These are phyloP conservation scores for Penicillium hordei DNA, from an alignment of 2,329 filamentous ascomycete species.

Conservation along the genomic window DNA sequence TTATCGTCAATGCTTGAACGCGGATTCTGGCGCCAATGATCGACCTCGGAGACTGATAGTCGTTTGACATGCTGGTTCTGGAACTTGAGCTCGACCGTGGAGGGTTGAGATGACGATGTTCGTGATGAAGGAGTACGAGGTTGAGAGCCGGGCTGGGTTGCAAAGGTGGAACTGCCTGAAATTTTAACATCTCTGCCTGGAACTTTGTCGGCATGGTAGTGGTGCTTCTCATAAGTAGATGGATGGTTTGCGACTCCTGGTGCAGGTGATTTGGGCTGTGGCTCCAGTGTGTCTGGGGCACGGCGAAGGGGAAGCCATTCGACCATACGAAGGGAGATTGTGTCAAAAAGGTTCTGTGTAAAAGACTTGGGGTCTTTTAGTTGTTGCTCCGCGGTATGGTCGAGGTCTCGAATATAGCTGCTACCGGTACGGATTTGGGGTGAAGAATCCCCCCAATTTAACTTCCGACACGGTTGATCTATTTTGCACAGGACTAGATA, in stretches of 20 bases:
- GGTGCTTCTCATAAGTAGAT: slow-evolving; percentile 1
- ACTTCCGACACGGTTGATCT: not conserved
- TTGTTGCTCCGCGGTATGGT: slow-evolving; percentile 26
- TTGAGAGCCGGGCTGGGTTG: slow-evolving; percentile 5
- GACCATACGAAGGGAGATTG: slow-evolving; percentile 46
- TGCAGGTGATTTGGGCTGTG: slow-evolving; percentile 1
- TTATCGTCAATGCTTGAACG: slow-evolving; percentile 37
- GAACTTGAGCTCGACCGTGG: slow-evolving; percentile 41
- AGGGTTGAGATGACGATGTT: slow-evolving; percentile 24
- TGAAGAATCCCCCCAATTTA: not conserved
- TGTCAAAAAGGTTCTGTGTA: slow-evolving; percentile 58
- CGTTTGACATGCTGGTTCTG: slow-evolving; percentile 43
- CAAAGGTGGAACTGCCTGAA: slow-evolving; percentile 7
- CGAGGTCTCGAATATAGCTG: slow-evolving; percentile 22
- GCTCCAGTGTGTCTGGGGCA: slow-evolving; percentile 24
- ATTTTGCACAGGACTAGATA: not conserved
- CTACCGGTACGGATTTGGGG: slow-evolving; percentile 8
- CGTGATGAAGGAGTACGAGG: slow-evolving; percentile 35
- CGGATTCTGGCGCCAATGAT: slow-evolving; percentile 37
- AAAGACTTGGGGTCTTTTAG: slow-evolving; percentile 62
- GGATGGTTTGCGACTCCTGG: not conserved
- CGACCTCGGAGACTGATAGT: slow-evolving; percentile 40
- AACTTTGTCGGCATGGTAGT: not conserved
- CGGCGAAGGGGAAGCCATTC: slow-evolving; percentile 48
- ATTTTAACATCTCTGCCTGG: slow-evolving; percentile 9